Evolutionary conservation across 2,329 filamentous ascomycete species (phyloP).

Genomic region (Colletotrichum melonis): DNA sequence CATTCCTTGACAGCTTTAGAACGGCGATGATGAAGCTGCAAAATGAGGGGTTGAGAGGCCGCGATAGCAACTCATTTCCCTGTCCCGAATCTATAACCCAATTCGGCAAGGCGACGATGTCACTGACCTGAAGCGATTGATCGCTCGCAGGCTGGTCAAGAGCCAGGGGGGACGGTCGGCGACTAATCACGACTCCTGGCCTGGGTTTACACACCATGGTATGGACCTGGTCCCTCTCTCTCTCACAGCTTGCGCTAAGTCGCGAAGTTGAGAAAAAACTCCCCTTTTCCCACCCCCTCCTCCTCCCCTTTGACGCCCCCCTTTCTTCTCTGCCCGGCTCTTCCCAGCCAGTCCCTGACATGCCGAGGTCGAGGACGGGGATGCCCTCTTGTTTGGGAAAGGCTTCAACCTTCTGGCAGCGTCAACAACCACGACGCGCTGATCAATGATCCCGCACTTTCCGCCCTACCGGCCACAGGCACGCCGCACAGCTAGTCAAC

Average conservation of each 20-base stretch:
- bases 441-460: conserved; percentile 32
- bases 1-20: neutral
- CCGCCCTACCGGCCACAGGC: conserved; percentile 24
- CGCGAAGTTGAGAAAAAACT: neutral
- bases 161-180: neutral
- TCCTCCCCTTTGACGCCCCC: neutral
- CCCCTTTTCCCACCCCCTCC: neutral
- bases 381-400: conserved; percentile 23
- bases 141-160: neutral
- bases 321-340: neutral
- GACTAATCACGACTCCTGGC: neutral
- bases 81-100: neutral
- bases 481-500: too few species aligned
- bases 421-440: conserved; percentile 11
- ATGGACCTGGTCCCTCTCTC: neutral
- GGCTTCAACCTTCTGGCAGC: neutral
- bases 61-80: conserved; percentile 6
- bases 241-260: neutral
- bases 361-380: conserved; percentile 28
- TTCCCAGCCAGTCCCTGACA: neutral
- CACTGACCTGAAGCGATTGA: conserved; percentile 16
- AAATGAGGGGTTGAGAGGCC: neutral
- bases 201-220: neutral
- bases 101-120: neutral
- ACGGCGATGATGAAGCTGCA: neutral